Conservation (phyloP, 2,329 filamentous ascomycete species). For the Phoma sp. region DNA sequence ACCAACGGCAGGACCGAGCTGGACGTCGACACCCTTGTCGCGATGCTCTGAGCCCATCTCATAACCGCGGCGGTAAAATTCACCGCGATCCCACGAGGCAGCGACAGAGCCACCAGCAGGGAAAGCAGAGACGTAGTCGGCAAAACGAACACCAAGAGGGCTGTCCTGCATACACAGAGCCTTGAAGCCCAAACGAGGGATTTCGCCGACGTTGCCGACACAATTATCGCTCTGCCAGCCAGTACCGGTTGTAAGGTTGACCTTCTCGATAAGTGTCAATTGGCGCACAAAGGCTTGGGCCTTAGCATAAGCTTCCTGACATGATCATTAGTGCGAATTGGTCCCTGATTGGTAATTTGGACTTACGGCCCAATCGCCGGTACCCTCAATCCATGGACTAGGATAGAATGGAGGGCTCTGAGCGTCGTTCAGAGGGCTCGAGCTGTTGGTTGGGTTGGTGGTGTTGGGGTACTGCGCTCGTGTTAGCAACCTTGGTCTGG, state of each 20-base stretch:
- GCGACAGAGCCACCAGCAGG: conserved; percentile 78
- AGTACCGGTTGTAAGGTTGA: conserved; percentile 91
- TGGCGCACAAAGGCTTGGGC: conserved; percentile 81
- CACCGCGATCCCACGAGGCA: conserved; percentile 77
- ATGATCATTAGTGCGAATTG: background rate
- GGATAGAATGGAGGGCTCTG: conserved; percentile 75
- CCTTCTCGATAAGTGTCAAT: conserved; percentile 84
- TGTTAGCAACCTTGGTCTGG: conserved; percentile 33
- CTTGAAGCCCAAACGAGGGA: conserved; percentile 72
- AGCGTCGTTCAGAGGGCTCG: conserved; percentile 35
- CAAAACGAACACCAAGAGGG: conserved; percentile 77
- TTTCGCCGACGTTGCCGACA: conserved; percentile 74
- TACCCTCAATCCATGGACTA: conserved; percentile 82
- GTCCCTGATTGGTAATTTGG: background rate
- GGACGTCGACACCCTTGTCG: conserved; percentile 75
- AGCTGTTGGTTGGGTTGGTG: conserved; percentile 33
- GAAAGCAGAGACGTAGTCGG: conserved; percentile 83
- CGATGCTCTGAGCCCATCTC: conserved; percentile 79
- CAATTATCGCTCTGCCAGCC: conserved; percentile 64
- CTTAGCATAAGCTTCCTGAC: conserved; percentile 68
- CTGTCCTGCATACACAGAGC: conserved; percentile 87
- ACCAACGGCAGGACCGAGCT: conserved; percentile 78
- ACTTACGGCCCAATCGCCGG: conserved; percentile 68
- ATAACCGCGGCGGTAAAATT: conserved; percentile 71
- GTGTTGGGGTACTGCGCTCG: conserved; percentile 40